Percentiles rank a stretch among this genome's conserved stretches.
phyloP scores from a whole-genome alignment of 176 grass and related monocot species.

The Oropetium thomaeum region DNA sequence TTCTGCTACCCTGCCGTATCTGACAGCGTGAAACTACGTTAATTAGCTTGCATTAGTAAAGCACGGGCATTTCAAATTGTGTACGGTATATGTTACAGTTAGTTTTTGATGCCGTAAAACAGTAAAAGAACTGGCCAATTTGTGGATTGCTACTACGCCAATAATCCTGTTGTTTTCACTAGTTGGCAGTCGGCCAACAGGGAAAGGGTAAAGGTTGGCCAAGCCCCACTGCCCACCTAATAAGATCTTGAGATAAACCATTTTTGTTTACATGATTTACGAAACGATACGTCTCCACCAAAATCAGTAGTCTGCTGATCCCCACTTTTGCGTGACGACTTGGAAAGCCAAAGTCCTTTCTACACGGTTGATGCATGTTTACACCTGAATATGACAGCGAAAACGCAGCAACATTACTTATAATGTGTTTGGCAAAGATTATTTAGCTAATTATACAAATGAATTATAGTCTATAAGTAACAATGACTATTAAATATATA shows the following conservation, averaged over 20 bases:
- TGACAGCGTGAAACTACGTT: not conserved
- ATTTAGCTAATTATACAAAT: no score
- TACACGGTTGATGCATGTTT: not conserved
- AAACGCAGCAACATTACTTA: not conserved
- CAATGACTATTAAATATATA: no score
- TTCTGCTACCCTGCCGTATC: not conserved
- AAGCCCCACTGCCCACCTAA: conserved; percentile 6
- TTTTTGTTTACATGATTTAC: not conserved
- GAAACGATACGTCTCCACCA: conserved; percentile 14
- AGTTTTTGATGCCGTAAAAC: not conserved
- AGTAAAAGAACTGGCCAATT: not conserved
- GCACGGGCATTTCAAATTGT: not conserved
- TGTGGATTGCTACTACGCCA: not conserved
- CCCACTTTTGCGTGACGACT: conserved; percentile 15
- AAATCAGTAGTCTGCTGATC: not conserved
- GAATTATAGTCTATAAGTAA: no score
- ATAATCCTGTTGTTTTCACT: conserved; percentile 10
- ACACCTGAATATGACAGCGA: conserved; percentile 17
- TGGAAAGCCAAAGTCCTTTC: conserved; percentile 20
- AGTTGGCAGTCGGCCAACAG: conserved; percentile 5
- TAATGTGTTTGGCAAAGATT: no score
- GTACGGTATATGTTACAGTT: not conserved
- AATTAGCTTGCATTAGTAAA: not conserved
- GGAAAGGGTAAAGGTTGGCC: conserved; percentile 6
- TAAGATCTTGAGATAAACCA: not conserved